Evolutionary conservation across 371 early-diverging fungal species (phyloP).

Genomic region (Nematocida homosporus): DNA sequence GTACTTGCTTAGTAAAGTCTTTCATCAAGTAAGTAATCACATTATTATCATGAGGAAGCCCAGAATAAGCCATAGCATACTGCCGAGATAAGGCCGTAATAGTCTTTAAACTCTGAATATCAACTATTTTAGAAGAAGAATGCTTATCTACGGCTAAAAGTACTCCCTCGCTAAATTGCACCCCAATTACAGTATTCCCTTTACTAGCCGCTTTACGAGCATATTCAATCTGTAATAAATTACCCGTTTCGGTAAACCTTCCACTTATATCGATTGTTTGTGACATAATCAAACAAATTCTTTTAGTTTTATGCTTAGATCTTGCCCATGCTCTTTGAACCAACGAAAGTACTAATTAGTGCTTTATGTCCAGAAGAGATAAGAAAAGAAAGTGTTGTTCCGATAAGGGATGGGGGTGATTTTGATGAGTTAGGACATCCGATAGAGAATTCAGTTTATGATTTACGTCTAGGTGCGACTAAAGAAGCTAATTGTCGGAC

Average conservation of each 20-base stretch:
- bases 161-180: slow-evolving; percentile 90
- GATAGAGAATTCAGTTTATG: slow-evolving; percentile 83
- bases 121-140: slow-evolving; percentile 80
- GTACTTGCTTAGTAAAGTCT: neutral
- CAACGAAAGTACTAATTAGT: neutral
- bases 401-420: slow-evolving; percentile 78
- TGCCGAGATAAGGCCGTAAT: slow-evolving; percentile 80
- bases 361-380: slow-evolving; percentile 75
- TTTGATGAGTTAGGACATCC: slow-evolving; percentile 87
- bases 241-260: slow-evolving; percentile 97
- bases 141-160: slow-evolving; percentile 96
- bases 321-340: slow-evolving; percentile 23
- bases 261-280: slow-evolving; percentile 53
- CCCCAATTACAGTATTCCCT: slow-evolving; percentile 89
- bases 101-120: slow-evolving; percentile 78
- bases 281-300: slow-evolving; percentile 50
- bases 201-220: slow-evolving; percentile 86
- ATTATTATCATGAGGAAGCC: slow-evolving; percentile 77
- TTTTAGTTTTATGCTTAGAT: slow-evolving; percentile 35
- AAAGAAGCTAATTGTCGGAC: slow-evolving; percentile 69
- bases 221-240: slow-evolving; percentile 95
- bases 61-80: slow-evolving; percentile 91
- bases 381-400: slow-evolving; percentile 81
- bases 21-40: slow-evolving; percentile 29
- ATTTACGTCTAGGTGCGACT: slow-evolving; percentile 87